Base-by-base conservation (phyloP, 805 yeast genomes). In the Cyberlindnera sargentensis region DNA sequence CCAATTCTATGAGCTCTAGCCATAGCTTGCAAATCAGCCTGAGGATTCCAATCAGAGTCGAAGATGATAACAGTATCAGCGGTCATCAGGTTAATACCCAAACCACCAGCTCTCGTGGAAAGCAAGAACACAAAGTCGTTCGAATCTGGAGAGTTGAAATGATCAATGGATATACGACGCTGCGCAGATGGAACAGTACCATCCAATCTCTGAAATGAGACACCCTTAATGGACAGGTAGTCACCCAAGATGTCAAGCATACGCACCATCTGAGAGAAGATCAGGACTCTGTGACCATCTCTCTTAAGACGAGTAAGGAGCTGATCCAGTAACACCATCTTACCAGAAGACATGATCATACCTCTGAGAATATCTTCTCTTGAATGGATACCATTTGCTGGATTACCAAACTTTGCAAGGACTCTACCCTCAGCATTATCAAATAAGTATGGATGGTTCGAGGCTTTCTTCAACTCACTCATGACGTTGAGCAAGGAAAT, bases 1-100 rank as follows among this genome's bases (percentile, higher is more conserved):
- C 99, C 99, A 61, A 93, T 93, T 71, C 99, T 82, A 67, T 93
- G 99, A 3, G 99, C 99, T 66, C 99, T 80, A 0, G 99, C 99
- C 99, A 93, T 93, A 1, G 99, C 99, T 66, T 93, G 99, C 57
- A 93, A 71, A 73, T 93, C 99, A 0, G 99, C 99, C 64, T 93
- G 99, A 0, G 99, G 99, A 61, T 93, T 93, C 99, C 99, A 93
- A 68, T 93, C 99, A 4, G 96, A 87, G 65, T 93, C 99, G 66
- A 93, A 93, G 34, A 93, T 91, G 54, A 93, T 87, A 28, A 93
- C 99, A 6, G 99, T 93, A 60, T 93, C 99, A 4, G 99, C 99
- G 5, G 99, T 93, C 99, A 93, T 93, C 61, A 93, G 72, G 63
- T 93, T 93, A 61, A 93, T 93, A 66, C 99, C 99, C 48, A 93